These are phyloP conservation scores for Kodamaea sagamina DNA, from an alignment of 805 yeast species.

Conservation along the genomic window DNA sequence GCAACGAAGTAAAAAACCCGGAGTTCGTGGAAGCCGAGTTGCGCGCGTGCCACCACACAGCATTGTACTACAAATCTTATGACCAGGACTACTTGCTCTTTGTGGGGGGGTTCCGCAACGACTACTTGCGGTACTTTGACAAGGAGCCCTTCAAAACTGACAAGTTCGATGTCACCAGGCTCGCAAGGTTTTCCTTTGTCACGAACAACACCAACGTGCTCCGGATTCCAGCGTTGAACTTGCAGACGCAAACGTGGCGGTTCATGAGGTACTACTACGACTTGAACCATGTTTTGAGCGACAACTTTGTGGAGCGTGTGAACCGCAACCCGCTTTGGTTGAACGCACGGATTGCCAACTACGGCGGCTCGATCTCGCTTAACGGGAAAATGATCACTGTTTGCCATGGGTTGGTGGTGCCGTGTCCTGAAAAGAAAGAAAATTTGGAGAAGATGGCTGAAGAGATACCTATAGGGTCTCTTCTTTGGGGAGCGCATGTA, in stretches of 20 bases:
- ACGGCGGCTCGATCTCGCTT: constrained; percentile 35
- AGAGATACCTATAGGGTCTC: constrained; percentile 20
- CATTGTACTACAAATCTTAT: constrained; percentile 33
- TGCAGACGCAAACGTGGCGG: constrained; percentile 44
- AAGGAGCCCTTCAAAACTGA: constrained; percentile 20
- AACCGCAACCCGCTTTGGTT: constrained; percentile 22
- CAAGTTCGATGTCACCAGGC: constrained; percentile 37
- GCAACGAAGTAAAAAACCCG: constrained; percentile 29
- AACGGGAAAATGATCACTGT: constrained; percentile 38
- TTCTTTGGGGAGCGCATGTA: constrained; percentile 39
- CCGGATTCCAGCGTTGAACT: constrained; percentile 38
- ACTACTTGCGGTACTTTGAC: constrained; percentile 32
- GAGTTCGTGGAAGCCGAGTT: constrained; percentile 41
- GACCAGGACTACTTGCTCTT: constrained; percentile 39
- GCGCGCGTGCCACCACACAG: constrained; percentile 43
- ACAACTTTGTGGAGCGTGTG: constrained; percentile 22
- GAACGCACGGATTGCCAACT: constrained; percentile 31
- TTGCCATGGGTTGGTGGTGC: constrained; percentile 37
- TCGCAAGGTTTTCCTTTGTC: constrained; percentile 31
- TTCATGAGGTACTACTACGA: constrained; percentile 38
- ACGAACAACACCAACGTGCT: constrained; percentile 30
- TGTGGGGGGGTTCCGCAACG: constrained; percentile 42
- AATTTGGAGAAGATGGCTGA: constrained; percentile 24
- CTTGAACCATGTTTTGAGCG: constrained; percentile 26
- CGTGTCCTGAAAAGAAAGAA: constrained; percentile 34